Percentiles rank a stretch among this genome's conserved stretches.
phyloP scores from a whole-genome alignment of 1,284 basidiomycete genomes.

The Flammula alnicola region DNA sequence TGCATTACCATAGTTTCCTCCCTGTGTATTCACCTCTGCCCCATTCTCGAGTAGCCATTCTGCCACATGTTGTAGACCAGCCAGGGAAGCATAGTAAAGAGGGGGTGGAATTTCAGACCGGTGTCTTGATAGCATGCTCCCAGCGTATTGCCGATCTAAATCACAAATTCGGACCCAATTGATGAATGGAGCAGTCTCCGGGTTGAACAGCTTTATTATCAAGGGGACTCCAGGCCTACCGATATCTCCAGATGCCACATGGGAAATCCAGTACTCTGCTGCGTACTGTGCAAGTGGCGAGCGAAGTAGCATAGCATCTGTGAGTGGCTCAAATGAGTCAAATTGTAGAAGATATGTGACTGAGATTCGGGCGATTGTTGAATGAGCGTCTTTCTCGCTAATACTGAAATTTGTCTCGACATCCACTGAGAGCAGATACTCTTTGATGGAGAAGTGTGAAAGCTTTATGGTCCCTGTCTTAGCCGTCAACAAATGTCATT shows the following conservation, averaged over 20 bases:
- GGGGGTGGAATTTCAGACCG: neutral
- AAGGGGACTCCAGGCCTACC: neutral
- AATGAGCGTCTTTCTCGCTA: neutral
- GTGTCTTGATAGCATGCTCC: neutral
- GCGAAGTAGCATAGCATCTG: neutral
- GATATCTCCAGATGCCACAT: neutral
- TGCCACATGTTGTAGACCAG: neutral
- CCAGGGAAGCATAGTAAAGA: neutral
- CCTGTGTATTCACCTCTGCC: too few relatives aligned
- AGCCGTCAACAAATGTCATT: neutral
- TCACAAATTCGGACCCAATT: neutral
- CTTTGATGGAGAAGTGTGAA: slow-evolving; percentile 8
- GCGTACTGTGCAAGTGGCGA: neutral
- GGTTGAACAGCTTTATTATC: neutral
- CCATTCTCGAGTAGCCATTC: neutral
- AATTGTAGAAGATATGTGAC: neutral
- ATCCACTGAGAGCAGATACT: slow-evolving; percentile 6
- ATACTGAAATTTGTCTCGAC: neutral
- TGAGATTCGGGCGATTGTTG: neutral
- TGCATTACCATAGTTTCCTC: too few relatives aligned
- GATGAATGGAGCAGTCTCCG: neutral
- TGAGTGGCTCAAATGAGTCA: neutral
- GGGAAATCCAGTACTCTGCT: neutral
- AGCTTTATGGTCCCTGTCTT: slow-evolving; percentile 1
- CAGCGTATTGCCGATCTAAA: neutral